A percentile compares a stretch with the other conserved stretches of the same genome.
phyloP scores from a whole-genome alignment of 208 protist genomes.

The Leishmania mexicana region DNA sequence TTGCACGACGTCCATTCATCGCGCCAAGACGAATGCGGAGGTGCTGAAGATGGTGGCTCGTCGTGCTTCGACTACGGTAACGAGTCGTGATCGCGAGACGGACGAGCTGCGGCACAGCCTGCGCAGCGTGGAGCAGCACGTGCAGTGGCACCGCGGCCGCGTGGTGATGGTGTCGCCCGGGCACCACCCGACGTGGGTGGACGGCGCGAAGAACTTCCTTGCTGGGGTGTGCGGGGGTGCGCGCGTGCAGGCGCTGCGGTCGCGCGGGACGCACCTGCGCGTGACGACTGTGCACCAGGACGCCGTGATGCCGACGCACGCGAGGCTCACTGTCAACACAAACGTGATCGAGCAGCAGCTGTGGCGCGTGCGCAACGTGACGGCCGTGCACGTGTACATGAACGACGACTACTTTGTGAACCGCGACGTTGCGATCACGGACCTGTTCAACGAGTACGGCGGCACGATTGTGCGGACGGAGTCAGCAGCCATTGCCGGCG shows the following conservation, averaged over 20 bases:
- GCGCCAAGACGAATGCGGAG: constrained; percentile 20
- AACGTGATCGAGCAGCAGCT: constrained; percentile 64
- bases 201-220: constrained; percentile 68
- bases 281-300: constrained; percentile 73
- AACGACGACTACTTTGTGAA: constrained; percentile 85
- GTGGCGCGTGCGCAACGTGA: constrained; percentile 55
- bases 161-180: constrained; percentile 96
- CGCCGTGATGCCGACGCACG: constrained; percentile 54
- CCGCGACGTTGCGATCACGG: constrained; percentile 50
- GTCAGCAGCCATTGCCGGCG: constrained; percentile 5
- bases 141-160: constrained; percentile 85
- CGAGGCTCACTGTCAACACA: constrained; percentile 51
- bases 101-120: constrained; percentile 95
- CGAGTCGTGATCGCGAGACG: constrained; percentile 63
- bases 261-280: constrained; percentile 45
- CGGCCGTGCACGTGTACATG: constrained; percentile 62
- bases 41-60: constrained; percentile 13
- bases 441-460: constrained; percentile 66
- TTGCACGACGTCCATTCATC: constrained; percentile 25
- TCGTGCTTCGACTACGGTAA: neutral
- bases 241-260: constrained; percentile 26
- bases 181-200: constrained; percentile 92
- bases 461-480: constrained; percentile 64
- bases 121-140: constrained; percentile 92
- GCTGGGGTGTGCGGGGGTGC: constrained; percentile 29